These are phyloP conservation scores for Hymenoscyphus occultus DNA, from an alignment of 2,329 filamentous ascomycete species.

Conservation along the genomic window DNA sequence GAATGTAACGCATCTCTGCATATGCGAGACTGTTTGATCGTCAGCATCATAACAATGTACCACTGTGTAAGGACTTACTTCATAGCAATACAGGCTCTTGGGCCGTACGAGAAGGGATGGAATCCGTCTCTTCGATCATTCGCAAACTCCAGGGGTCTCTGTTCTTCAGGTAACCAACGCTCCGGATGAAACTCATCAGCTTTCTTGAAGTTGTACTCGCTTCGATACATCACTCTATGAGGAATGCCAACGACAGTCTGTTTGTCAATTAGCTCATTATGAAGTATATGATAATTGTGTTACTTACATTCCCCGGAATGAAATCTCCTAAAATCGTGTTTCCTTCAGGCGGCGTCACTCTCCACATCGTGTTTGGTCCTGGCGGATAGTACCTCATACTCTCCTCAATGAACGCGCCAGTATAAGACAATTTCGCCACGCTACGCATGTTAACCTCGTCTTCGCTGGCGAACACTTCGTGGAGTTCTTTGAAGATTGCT, in stretches of 20 bases:
- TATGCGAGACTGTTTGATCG: conserved; percentile 10
- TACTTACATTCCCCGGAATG: background rate
- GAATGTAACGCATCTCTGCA: background rate
- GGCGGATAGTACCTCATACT: conserved; percentile 27
- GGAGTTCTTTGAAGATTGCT: background rate
- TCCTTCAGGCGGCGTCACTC: background rate
- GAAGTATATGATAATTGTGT: too few relatives aligned
- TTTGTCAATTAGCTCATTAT: too few relatives aligned
- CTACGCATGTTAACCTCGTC: background rate
- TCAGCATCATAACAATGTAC: too few relatives aligned
- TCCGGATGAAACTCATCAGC: conserved; percentile 27
- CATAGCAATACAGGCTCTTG: conserved; percentile 19
- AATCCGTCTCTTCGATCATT: conserved; percentile 10
- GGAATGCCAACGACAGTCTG: background rate
- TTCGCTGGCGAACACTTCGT: background rate
- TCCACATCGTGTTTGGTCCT: background rate
- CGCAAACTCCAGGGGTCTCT: background rate
- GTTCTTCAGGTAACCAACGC: conserved; percentile 32
- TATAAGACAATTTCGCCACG: conserved; percentile 27
- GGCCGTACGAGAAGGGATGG: conserved; percentile 18
- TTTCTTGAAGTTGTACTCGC: conserved; percentile 21
- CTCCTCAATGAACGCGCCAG: conserved; percentile 37
- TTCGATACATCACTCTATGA: conserved; percentile 6
- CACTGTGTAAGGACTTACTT: too few relatives aligned
- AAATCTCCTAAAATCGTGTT: background rate